A percentile compares a stretch with the other conserved stretches of the same genome.
These are phyloP conservation scores for Botrytis aclada DNA, from an alignment of 2,329 filamentous ascomycete species.

Conservation along the genomic window DNA sequence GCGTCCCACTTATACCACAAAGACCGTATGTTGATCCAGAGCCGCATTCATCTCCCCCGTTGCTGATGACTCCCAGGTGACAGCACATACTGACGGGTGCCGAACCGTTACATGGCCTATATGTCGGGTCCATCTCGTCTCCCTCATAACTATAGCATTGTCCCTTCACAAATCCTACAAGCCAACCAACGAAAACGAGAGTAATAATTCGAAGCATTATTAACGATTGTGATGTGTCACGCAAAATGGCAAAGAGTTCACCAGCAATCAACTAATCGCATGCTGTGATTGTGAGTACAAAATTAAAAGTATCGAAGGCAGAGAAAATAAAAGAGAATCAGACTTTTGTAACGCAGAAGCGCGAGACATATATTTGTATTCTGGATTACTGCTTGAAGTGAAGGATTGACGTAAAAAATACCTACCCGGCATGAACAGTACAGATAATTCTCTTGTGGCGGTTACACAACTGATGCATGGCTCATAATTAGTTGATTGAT, in stretches of 20 bases:
- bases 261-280: not conserved
- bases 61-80: not conserved
- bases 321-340: not conserved
- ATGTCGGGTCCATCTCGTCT: not conserved
- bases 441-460: not conserved
- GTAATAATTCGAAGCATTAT: not conserved
- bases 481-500: not conserved
- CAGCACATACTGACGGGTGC: slow-evolving; percentile 18
- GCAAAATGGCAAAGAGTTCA: not conserved
- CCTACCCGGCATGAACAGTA: not conserved
- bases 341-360: too few species aligned
- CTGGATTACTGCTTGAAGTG: not conserved
- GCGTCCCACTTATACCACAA: slow-evolving; percentile 14
- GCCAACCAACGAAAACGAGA: not conserved
- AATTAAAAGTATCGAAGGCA: not conserved
- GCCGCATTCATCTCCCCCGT: slow-evolving; percentile 14
- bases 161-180: not conserved
- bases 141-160: slow-evolving; percentile 16
- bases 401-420: not conserved
- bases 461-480: not conserved
- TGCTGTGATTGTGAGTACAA: not conserved
- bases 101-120: slow-evolving; percentile 15
- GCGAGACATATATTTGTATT: not conserved
- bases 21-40: slow-evolving; percentile 18
- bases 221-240: not conserved